Percentiles rank a stretch among this genome's conserved stretches.
These are phyloP conservation scores for Vararia minispora DNA, from an alignment of 768 basidiomycete genomes.

Conservation along the genomic window DNA sequence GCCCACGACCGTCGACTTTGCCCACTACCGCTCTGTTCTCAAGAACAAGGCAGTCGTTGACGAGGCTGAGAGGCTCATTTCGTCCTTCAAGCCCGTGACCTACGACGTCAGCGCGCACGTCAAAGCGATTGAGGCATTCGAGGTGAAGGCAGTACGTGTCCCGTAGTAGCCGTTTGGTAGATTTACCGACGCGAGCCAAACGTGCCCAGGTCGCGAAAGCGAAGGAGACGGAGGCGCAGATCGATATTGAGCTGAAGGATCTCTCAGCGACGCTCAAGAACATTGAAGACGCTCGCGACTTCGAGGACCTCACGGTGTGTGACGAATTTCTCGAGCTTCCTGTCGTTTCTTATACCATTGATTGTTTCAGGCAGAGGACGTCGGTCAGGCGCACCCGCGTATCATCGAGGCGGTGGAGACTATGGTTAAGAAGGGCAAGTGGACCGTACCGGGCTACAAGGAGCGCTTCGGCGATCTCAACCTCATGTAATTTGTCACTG, in stretches of 20 bases:
- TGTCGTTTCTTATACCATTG: not conserved
- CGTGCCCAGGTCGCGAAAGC: constrained; percentile 68
- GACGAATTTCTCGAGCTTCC: not conserved
- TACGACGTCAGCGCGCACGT: constrained; percentile 85
- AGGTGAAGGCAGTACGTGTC: constrained; percentile 80
- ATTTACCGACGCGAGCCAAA: constrained; percentile 2
- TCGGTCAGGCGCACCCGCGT: constrained; percentile 87
- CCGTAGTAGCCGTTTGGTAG: constrained; percentile 9
- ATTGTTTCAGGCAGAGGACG: constrained; percentile 62
- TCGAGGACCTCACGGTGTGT: constrained; percentile 90
- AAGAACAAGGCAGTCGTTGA: constrained; percentile 91
- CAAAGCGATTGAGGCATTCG: constrained; percentile 95
- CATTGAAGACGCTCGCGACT: constrained; percentile 94
- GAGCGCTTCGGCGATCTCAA: constrained; percentile 96
- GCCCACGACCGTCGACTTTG: constrained; percentile 79
- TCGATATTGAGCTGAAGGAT: constrained; percentile 82
- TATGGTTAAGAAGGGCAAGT: constrained; percentile 97
- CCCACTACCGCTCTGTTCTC: constrained; percentile 81
- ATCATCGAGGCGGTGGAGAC: constrained; percentile 84
- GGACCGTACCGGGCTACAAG: constrained; percentile 94
- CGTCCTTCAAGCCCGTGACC: constrained; percentile 85
- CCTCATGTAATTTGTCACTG: constrained; percentile 52
- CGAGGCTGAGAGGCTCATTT: constrained; percentile 84
- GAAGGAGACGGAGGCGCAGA: constrained; percentile 80
- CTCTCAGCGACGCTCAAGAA: constrained; percentile 90